Evolutionary conservation across 164 flowering plant species (phyloP).

Genomic region (Stephania yunnanensis): DNA sequence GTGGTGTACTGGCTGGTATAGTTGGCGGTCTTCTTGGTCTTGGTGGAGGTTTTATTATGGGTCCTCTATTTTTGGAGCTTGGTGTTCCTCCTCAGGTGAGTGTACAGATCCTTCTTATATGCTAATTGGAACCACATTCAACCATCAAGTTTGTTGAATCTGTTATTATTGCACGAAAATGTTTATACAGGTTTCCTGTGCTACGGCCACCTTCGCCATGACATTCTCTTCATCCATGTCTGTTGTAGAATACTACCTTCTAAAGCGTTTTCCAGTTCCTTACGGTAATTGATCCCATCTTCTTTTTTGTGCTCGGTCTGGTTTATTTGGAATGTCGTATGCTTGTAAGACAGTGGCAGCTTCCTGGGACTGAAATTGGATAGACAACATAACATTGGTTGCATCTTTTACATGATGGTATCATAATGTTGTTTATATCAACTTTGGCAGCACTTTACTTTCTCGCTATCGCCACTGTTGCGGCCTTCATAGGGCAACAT

Average conservation of each 20-base stretch:
- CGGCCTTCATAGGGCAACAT: conserved; percentile 91
- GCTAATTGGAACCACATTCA: neutral
- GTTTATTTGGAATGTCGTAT: neutral
- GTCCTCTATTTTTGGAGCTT: conserved; percentile 89
- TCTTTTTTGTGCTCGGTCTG: neutral
- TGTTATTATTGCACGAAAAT: neutral
- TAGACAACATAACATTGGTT: neutral
- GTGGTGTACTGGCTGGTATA: conserved; percentile 74
- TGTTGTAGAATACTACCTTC: conserved; percentile 87
- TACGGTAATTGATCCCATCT: conserved; percentile 45
- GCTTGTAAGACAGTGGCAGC: neutral
- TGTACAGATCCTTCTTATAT: neutral
- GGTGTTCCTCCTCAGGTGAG: conserved; percentile 94
- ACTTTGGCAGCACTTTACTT: conserved; percentile 70
- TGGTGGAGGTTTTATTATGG: conserved; percentile 93
- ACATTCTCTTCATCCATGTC: conserved; percentile 98
- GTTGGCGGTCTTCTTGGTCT: conserved; percentile 95
- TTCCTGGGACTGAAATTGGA: neutral
- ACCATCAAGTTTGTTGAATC: no score
- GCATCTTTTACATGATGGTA: no score
- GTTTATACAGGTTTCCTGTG: conserved; percentile 81
- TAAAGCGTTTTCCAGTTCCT: conserved; percentile 92
- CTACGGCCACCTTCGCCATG: conserved; percentile 98
- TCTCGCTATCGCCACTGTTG: conserved; percentile 63
- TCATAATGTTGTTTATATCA: neutral